Base-by-base conservation (phyloP, 139 green algal genomes). In the Chlorella ohadii region DNA sequence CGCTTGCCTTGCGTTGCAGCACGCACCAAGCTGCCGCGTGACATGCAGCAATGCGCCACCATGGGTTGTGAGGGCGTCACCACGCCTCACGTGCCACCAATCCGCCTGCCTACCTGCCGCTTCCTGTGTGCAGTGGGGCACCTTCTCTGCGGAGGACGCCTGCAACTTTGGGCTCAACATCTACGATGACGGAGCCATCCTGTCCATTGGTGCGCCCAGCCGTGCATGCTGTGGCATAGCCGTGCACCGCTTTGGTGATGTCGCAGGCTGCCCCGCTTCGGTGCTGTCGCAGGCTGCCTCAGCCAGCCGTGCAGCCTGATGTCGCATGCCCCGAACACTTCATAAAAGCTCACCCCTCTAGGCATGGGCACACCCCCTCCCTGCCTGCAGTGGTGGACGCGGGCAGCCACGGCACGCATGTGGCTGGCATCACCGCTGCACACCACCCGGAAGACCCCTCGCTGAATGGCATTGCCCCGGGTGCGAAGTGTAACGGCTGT, bases 331-430 rank as follows among this genome's bases (percentile, higher is more conserved):
- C n/a, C n/a, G n/a, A n/a, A n/a, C n/a, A n/a, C n/a, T n/a, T n/a
- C n/a, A n/a, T n/a, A n/a, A n/a, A n/a, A n/a, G 44, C 44, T 51
- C 44, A 51, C 44, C 9, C 44, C 44, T 9, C 44, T 51, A n/a
- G n/a, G n/a, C n/a, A n/a, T 20, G 3, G 41, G 23, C n/a, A 39
- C 44, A 13, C 44, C 92, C 84, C 55, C 91, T 98, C 22, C 28
- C 0, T 23, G 2, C 51, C 13, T 66, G 75, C 75, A n/a, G 96
- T 98, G 47, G 92, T 96, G 36, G 96, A 98, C 68, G 86, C 87
- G n/a, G 89, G 89, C 27, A 83, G 89, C 12, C 96, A 98, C 90
- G 96, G 96, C 78, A 98, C 96, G 0, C 96, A 98, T 87, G 95
- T 96, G 44, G 90, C 90, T 17, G 96, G 96, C 67, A 99, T 99